Evolutionary conservation across 75 land plant species (phyloP).

Genomic region (Selaginella moellendorffii): DNA sequence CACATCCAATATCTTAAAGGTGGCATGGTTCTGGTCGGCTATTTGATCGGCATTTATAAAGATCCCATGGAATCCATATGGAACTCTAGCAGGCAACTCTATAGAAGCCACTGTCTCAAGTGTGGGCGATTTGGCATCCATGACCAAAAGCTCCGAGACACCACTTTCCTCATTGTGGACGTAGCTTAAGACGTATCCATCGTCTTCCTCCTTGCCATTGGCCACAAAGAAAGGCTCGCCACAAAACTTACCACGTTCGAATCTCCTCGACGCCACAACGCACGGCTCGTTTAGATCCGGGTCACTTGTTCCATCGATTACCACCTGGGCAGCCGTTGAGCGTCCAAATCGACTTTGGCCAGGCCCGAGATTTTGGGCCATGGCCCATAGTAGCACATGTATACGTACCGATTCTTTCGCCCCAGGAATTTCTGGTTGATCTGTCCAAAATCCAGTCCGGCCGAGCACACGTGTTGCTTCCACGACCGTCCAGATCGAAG

Average conservation of each 20-base stretch:
- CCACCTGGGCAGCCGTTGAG: not conserved
- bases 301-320: not conserved
- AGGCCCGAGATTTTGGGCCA: not conserved
- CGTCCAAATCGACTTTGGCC: not conserved
- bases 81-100: not conserved
- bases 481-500: not conserved
- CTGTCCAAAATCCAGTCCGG: not conserved
- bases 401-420: not conserved
- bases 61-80: not conserved
- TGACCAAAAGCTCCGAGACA: not conserved
- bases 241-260: not conserved
- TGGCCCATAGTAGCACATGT: not conserved
- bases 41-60: not conserved
- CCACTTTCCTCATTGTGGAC: not conserved
- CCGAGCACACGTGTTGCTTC: not conserved
- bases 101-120: not conserved
- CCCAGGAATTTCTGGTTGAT: not conserved
- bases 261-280: not conserved
- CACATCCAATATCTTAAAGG: no score
- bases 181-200: not conserved
- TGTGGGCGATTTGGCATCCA: not conserved
- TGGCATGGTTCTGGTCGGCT: not conserved
- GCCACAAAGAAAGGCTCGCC: not conserved
- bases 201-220: not conserved
- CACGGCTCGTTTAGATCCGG: not conserved